phyloP scores from a whole-genome alignment of 23 red algal genomes.

The Chondrus crispus region DNA sequence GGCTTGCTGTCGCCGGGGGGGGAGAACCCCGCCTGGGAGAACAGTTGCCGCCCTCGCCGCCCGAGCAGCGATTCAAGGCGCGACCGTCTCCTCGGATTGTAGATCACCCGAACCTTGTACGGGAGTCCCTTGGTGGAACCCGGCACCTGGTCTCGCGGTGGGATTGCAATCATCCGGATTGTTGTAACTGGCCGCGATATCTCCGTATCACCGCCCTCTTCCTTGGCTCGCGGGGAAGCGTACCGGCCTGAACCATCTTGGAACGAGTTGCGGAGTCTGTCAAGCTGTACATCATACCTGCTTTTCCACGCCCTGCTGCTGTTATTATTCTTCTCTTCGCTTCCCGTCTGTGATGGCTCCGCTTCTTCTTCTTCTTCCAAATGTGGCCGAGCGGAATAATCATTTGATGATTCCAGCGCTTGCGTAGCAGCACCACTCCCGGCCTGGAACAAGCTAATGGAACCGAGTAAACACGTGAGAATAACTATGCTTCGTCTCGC shows the following conservation, averaged over 20 bases:
- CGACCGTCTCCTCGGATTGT: not conserved
- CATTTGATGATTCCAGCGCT: no score
- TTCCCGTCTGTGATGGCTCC: no score
- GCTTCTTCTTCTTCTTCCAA: not conserved
- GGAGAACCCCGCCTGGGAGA: not conserved
- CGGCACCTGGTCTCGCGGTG: constrained; percentile 25
- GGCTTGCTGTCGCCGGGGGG: not conserved
- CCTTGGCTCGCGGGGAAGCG: not conserved
- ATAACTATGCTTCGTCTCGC: no score
- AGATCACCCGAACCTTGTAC: constrained; percentile 49
- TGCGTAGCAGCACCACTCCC: no score
- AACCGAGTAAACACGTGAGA: no score
- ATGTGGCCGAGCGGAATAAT: no score
- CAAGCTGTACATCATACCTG: no score
- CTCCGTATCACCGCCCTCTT: not conserved
- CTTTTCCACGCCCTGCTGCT: no score
- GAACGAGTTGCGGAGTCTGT: not conserved
- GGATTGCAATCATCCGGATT: constrained; percentile 62
- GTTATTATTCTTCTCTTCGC: no score
- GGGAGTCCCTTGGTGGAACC: constrained; percentile 65
- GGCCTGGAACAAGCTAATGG: no score
- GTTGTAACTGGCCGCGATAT: constrained; percentile 37
- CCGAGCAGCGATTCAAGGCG: no score
- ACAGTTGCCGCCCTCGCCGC: not conserved
- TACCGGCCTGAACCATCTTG: not conserved